phyloP scores from a whole-genome alignment of 192 early-diverging fungal genomes.

The Mortierella hygrophila region DNA sequence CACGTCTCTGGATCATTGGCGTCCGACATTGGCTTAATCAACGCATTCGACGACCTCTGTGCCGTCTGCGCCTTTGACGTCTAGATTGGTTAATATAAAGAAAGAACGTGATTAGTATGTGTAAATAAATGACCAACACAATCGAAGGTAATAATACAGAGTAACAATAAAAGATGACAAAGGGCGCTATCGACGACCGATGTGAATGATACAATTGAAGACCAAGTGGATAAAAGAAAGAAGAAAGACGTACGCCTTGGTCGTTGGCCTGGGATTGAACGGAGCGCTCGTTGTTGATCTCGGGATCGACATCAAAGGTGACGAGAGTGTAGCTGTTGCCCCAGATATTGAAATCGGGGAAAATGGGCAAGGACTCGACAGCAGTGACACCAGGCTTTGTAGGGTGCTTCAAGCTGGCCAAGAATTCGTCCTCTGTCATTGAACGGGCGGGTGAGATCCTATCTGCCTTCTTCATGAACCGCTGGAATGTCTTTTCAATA shows the following conservation, averaged over 20 bases:
- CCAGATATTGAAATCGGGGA: conserved; percentile 66
- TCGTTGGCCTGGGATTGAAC: conserved; percentile 10
- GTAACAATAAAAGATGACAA: too few species aligned
- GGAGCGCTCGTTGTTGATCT: conserved; percentile 47
- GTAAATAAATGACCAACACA: too few species aligned
- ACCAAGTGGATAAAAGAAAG: background rate
- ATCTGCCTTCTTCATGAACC: conserved; percentile 35
- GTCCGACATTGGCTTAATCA: conserved; percentile 51
- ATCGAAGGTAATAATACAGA: too few species aligned
- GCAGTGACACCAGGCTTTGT: conserved; percentile 61
- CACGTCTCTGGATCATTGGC: conserved; percentile 52
- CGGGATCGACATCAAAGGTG: conserved; percentile 65
- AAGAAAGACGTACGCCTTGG: conserved; percentile 36
- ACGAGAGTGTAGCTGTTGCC: conserved; percentile 64
- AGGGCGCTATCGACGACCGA: too few species aligned
- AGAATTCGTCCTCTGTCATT: conserved; percentile 31
- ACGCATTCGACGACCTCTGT: conserved; percentile 50
- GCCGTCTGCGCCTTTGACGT: conserved; percentile 35
- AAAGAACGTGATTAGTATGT: background rate
- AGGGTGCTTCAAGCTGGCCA: conserved; percentile 59
- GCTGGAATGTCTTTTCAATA: conserved; percentile 61
- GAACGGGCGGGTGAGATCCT: conserved; percentile 6
- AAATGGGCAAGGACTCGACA: conserved; percentile 63
- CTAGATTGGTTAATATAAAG: background rate
- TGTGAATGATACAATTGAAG: too few species aligned